These are phyloP conservation scores for Colletotrichum sp. DNA, from an alignment of 2,329 filamentous ascomycete species.

Conservation along the genomic window DNA sequence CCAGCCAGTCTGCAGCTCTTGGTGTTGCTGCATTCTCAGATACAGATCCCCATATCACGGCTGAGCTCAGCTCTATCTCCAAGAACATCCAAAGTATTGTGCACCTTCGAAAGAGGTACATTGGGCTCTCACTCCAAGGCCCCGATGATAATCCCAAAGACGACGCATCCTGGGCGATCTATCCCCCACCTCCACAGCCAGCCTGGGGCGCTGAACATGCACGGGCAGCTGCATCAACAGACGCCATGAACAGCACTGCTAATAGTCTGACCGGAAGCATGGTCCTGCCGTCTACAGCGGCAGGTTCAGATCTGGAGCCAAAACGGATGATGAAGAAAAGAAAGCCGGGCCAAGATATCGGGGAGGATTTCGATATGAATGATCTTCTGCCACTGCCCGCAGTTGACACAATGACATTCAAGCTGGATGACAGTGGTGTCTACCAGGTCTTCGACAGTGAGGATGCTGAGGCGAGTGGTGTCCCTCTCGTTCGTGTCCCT, in stretches of 20 bases:
- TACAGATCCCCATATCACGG: conserved; percentile 79
- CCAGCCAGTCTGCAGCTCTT: conserved; percentile 55
- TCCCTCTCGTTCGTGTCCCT: conserved; percentile 82
- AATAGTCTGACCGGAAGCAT: conserved; percentile 55
- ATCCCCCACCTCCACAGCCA: conserved; percentile 89
- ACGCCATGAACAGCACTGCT: conserved; percentile 37
- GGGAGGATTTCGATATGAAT: conserved; percentile 87
- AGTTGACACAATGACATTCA: conserved; percentile 74
- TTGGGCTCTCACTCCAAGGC: conserved; percentile 82
- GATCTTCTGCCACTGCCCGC: conserved; percentile 78
- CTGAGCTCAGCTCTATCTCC: conserved; percentile 86
- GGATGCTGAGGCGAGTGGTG: conserved; percentile 63
- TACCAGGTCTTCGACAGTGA: conserved; percentile 88
- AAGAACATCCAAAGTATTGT: conserved; percentile 90
- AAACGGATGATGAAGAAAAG: conserved; percentile 64
- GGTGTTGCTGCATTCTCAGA: conserved; percentile 72
- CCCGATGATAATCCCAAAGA: conserved; percentile 89
- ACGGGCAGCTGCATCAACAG: conserved; percentile 32
- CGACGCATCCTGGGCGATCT: conserved; percentile 82
- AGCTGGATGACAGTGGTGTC: conserved; percentile 82
- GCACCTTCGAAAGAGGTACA: conserved; percentile 87
- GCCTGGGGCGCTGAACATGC: conserved; percentile 64
- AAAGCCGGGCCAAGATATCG: conserved; percentile 89
- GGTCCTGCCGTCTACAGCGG: conserved; percentile 32
- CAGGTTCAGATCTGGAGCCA: conserved; percentile 33